phyloP scores from a whole-genome alignment of 257 asterid species.

The Solanum sitiens region DNA sequence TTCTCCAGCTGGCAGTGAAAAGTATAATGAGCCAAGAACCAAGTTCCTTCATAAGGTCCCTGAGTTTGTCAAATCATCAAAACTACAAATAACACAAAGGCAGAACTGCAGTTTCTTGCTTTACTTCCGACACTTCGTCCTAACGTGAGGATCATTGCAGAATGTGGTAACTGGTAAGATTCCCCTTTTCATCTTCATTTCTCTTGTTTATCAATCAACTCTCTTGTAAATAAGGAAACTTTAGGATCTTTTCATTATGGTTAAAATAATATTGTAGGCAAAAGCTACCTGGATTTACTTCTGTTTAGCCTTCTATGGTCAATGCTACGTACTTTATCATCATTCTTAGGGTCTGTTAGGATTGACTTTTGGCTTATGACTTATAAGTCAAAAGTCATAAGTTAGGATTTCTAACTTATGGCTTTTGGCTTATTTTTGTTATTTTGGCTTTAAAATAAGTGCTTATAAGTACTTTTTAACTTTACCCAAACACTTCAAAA shows the following conservation, averaged over 20 bases:
- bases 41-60: too few species aligned
- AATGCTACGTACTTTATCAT: neutral
- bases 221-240: neutral
- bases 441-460: too few species aligned
- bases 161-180: conserved; percentile 74
- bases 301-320: neutral
- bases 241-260: neutral
- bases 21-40: too few species aligned
- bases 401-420: too few species aligned
- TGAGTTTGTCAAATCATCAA: too few species aligned
- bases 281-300: neutral
- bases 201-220: neutral
- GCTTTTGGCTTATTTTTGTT: too few species aligned
- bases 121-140: conserved; percentile 73
- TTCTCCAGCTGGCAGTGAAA: too few species aligned
- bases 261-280: neutral
- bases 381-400: too few species aligned
- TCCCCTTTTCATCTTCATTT: neutral
- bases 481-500: too few species aligned
- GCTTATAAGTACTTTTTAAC: too few species aligned
- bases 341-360: neutral
- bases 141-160: conserved; percentile 68
- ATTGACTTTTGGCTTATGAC: too few species aligned
- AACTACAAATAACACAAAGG: too few species aligned
- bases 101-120: conserved; percentile 54